Conservation (phyloP, 1,284 basidiomycete genomes). For the Boletus austroedulis region DNA sequence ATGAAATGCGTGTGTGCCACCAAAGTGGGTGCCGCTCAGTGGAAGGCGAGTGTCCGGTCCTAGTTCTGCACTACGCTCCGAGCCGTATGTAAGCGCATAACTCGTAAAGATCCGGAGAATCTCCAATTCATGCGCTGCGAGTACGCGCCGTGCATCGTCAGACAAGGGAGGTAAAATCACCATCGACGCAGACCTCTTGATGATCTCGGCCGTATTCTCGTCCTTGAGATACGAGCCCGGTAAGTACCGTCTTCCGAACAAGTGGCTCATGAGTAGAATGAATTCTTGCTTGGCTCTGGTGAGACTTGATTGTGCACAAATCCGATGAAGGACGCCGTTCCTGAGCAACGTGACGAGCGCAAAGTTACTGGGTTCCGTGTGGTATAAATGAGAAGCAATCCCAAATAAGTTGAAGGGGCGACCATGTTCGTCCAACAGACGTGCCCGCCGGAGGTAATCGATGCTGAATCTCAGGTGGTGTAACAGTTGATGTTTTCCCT, state of each 20-base stretch:
- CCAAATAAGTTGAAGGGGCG: slow-evolving; percentile 58
- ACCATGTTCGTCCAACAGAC: slow-evolving; percentile 51
- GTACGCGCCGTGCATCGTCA: slow-evolving; percentile 38
- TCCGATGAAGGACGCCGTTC: slow-evolving; percentile 54
- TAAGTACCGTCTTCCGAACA: slow-evolving; percentile 58
- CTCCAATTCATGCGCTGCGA: slow-evolving; percentile 49
- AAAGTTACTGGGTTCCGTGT: slow-evolving; percentile 67
- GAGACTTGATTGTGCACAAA: slow-evolving; percentile 44
- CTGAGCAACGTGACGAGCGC: slow-evolving; percentile 59
- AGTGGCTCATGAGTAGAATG: slow-evolving; percentile 53
- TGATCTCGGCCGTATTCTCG: slow-evolving; percentile 37
- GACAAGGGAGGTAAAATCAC: slow-evolving; percentile 55
- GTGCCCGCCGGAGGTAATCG: slow-evolving; percentile 60
- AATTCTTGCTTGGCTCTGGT: slow-evolving; percentile 48
- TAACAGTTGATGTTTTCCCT: slow-evolving; percentile 52
- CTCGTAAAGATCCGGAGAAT: slow-evolving; percentile 51
- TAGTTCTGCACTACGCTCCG: slow-evolving; percentile 38
- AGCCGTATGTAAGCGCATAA: slow-evolving; percentile 52
- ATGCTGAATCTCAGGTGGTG: slow-evolving; percentile 70
- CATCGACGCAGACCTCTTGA: slow-evolving; percentile 51
- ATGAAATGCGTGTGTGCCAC: slow-evolving; percentile 10
- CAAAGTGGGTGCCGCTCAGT: slow-evolving; percentile 39
- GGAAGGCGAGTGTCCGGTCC: slow-evolving; percentile 47
- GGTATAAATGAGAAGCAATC: slow-evolving; percentile 57
- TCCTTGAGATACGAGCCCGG: slow-evolving; percentile 42